Evolutionary conservation across 2,329 filamentous ascomycete genomes (phyloP).

Genomic region (Claviceps maximensis): DNA sequence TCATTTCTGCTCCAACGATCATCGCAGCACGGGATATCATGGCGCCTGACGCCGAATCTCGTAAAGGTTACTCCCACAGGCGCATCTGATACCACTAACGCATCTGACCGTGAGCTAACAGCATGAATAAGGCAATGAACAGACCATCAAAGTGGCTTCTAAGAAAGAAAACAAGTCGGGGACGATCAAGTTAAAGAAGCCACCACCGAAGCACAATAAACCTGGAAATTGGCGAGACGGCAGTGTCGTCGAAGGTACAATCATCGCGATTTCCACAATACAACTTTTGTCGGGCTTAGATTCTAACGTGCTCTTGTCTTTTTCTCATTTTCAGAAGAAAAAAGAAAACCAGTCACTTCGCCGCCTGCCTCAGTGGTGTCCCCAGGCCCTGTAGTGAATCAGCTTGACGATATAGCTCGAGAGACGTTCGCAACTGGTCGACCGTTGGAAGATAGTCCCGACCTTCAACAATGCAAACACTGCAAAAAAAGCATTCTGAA

Average conservation of each 20-base stretch:
- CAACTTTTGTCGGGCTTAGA: background rate
- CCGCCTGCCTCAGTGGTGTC: conserved; percentile 29
- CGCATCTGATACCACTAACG: background rate
- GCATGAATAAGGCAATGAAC: conserved; percentile 21
- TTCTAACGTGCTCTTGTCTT: background rate
- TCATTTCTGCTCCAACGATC: background rate
- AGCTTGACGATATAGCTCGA: conserved; percentile 62
- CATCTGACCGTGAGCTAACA: background rate
- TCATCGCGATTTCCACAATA: background rate
- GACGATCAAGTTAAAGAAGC: conserved; percentile 49
- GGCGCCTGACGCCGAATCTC: conserved; percentile 12
- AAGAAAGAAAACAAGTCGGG: conserved; percentile 40
- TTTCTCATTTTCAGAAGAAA: conserved; percentile 30
- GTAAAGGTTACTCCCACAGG: conserved; percentile 15
- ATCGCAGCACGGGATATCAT: conserved; percentile 5
- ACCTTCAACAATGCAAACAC: conserved; percentile 79
- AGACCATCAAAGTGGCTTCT: conserved; percentile 49
- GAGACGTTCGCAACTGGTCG: conserved; percentile 71
- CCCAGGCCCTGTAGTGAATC: conserved; percentile 46
- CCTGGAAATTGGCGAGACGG: conserved; percentile 61
- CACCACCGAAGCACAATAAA: conserved; percentile 47
- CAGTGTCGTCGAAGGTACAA: conserved; percentile 47
- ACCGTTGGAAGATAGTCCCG: conserved; percentile 66
- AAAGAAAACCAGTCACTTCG: conserved; percentile 36
- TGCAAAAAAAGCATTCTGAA: conserved; percentile 82